Conservation (phyloP, 345 rosid species). For the Gossypium herbaceum region DNA sequence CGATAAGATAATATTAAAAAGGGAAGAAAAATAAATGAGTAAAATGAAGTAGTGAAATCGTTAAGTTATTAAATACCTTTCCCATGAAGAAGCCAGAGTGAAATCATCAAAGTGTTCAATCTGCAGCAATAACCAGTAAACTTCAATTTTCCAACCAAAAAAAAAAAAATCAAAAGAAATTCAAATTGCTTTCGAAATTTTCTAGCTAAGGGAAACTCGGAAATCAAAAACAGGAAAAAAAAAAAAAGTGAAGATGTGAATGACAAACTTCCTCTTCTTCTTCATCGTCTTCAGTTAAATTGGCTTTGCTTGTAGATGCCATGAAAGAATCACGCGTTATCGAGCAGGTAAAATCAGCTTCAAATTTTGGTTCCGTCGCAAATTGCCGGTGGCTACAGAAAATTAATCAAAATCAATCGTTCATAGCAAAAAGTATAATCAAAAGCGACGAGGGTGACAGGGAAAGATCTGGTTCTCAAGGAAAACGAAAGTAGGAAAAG, state of each 20-base stretch:
- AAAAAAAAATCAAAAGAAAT: slow-evolving; percentile 10
- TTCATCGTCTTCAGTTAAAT: slow-evolving; percentile 26
- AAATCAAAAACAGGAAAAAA: not conserved
- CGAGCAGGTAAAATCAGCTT: not conserved
- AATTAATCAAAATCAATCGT: not conserved
- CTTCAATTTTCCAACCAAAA: not conserved
- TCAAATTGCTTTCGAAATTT: not conserved
- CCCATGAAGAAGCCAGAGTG: slow-evolving; percentile 98
- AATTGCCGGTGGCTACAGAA: not conserved
- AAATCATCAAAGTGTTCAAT: slow-evolving; percentile 90
- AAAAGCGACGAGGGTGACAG: not conserved
- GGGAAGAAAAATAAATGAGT: not conserved
- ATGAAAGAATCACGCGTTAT: slow-evolving; percentile 28
- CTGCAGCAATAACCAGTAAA: slow-evolving; percentile 32
- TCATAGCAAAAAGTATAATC: not conserved
- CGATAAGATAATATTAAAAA: not conserved
- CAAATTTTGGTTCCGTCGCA: not conserved
- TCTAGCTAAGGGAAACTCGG: not conserved
- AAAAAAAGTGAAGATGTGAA: not conserved
- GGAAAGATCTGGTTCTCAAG: not conserved
- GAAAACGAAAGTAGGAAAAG: not conserved
- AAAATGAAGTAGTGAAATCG: not conserved
- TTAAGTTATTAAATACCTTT: slow-evolving; percentile 42
- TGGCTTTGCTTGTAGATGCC: slow-evolving; percentile 60
- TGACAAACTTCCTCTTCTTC: slow-evolving; percentile 36